Base-by-base conservation (phyloP, 2,329 filamentous ascomycete species). In the Pezicula radicicola region DNA sequence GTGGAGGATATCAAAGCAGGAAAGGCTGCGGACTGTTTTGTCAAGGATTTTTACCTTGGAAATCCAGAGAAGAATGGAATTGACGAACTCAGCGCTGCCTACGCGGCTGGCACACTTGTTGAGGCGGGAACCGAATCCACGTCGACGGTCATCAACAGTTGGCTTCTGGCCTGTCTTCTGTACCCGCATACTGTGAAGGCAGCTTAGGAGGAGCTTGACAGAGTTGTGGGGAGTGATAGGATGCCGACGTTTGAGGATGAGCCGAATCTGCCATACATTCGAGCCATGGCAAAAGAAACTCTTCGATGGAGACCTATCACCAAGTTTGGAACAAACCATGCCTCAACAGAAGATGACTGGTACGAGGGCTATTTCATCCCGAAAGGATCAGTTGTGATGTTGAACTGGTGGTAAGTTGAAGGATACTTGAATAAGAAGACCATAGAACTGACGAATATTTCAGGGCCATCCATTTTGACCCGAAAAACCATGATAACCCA, bases 341-440 rank as follows among this genome's bases (percentile, higher is more conserved):
- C 70, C 9, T 64, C 71, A 2, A 70, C 66, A 12, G 63, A 69
- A 40, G 74, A 77, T 48, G 69, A 76, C 50, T 56, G 66, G 28
- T 76, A 76, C 55, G 63, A 72, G 8, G 76, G 74, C 4, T 71
- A 70, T 49, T 66, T 68, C 25, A 74, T 81, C 43, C 77, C 78
- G 9, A 72, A 72, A 51, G 70, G 70, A 5, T 65, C 75, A 0
- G 68, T 63, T 2, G 61, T 80, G 4, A 59, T 79, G 18, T 63
- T 71, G 49, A 59, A 66, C 49, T 46, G 52, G 44, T 71, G 69
- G 68, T 41, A 36, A 36, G 33, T 36, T 36, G 33, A 36, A 36
- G 33, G 8, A 15, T 15, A 8, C 15, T 36, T 36, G 8, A 9
- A 36, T 15, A 8, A 9, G 33, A 15, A 36, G 15, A 36, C 15